Percentiles rank a stretch among this genome's conserved stretches.
These are phyloP conservation scores for Brasilioporus rufonigricans DNA, from an alignment of 768 basidiomycete species.

Conservation along the genomic window DNA sequence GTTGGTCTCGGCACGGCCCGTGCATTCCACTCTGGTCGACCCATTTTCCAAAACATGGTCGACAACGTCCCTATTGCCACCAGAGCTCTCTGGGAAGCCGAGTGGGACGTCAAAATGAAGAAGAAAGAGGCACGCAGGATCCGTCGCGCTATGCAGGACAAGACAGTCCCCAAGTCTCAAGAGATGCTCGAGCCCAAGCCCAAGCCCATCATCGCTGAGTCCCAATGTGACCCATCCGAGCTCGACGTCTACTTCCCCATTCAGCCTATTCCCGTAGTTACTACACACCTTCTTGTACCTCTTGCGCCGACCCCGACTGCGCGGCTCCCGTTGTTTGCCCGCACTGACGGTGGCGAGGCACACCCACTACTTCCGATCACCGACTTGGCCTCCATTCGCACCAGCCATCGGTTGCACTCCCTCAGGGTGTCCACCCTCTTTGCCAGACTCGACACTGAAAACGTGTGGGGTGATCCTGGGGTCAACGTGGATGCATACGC, in stretches of 20 bases:
- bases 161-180: conserved; percentile 19
- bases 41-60: conserved; percentile 76
- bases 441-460: conserved; percentile 62
- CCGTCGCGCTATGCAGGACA: conserved; percentile 21
- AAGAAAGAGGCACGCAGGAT: conserved; percentile 38
- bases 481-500: conserved; percentile 59
- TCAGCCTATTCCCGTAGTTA: conserved; percentile 39
- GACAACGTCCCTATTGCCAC: conserved; percentile 78
- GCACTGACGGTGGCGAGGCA: conserved; percentile 8
- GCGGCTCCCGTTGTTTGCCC: conserved; percentile 54
- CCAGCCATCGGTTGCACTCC: conserved; percentile 52
- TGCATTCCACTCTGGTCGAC: conserved; percentile 70
- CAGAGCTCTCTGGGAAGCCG: conserved; percentile 72
- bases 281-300: conserved; percentile 70
- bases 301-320: conserved; percentile 71
- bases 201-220: neutral
- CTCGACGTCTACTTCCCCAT: conserved; percentile 64
- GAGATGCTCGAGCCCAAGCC: conserved; percentile 30
- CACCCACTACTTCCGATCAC: conserved; percentile 52
- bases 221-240: conserved; percentile 34
- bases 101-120: conserved; percentile 58
- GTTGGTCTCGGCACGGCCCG: conserved; percentile 76
- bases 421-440: conserved; percentile 68
- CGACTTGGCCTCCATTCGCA: conserved; percentile 50
- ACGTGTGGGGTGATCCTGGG: conserved; percentile 55